These are phyloP conservation scores for Ceratobasidium sp. DNA, from an alignment of 1,284 basidiomycete genomes.

Conservation along the genomic window DNA sequence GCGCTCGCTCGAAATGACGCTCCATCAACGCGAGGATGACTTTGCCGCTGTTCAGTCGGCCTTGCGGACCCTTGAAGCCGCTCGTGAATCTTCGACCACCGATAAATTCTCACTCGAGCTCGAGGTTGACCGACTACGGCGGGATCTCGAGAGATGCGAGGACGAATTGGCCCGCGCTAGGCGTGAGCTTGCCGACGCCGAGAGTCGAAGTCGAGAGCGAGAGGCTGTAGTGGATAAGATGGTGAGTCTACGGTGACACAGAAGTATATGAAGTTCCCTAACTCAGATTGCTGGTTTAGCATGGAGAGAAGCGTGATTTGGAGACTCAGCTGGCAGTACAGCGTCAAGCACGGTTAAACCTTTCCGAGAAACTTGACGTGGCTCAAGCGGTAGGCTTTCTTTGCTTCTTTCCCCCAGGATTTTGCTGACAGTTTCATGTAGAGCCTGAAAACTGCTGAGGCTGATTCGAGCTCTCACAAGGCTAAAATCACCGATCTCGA, in stretches of 20 bases:
- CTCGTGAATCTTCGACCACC: conserved; percentile 85
- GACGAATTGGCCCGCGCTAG: conserved; percentile 82
- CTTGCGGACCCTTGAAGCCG: conserved; percentile 73
- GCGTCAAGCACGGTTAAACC: conserved; percentile 84
- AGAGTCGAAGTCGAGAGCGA: conserved; percentile 73
- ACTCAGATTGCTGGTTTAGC: conserved; percentile 54
- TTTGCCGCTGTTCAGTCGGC: conserved; percentile 79
- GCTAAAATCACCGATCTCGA: conserved; percentile 81
- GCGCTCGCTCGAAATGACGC: conserved; percentile 64
- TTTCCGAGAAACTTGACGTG: conserved; percentile 87
- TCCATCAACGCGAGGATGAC: conserved; percentile 79
- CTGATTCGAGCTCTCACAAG: conserved; percentile 70
- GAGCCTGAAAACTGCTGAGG: conserved; percentile 72
- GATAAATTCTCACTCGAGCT: conserved; percentile 90
- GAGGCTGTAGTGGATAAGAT: conserved; percentile 79
- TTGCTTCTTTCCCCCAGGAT: conserved; percentile 24
- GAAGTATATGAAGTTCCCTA: background rate
- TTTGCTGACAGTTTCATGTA: conserved; percentile 38
- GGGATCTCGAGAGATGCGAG: conserved; percentile 85
- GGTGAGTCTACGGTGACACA: conserved; percentile 51
- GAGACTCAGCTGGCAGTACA: conserved; percentile 81
- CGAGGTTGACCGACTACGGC: conserved; percentile 88
- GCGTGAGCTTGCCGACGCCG: conserved; percentile 77
- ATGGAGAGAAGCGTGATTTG: conserved; percentile 83
- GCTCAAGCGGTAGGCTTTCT: conserved; percentile 64